phyloP scores from a whole-genome alignment of 129 eudicot genomes.

The Arctium lappa region DNA sequence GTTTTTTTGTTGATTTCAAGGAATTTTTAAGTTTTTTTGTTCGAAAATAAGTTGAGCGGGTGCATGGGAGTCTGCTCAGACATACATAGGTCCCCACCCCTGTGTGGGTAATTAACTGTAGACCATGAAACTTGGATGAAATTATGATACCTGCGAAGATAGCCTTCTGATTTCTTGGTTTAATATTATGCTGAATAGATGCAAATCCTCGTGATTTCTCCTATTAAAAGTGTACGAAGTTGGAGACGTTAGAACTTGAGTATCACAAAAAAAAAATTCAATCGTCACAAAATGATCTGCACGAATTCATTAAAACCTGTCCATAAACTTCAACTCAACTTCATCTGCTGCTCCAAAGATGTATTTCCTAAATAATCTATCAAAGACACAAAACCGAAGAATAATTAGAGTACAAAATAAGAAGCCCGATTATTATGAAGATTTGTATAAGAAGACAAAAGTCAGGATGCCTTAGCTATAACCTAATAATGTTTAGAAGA shows the following conservation, averaged over 20 bases:
- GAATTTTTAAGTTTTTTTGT: no score
- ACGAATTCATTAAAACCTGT: slow-evolving; percentile 51
- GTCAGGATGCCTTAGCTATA: neutral
- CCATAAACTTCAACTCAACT: slow-evolving; percentile 86
- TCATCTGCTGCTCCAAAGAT: slow-evolving; percentile 98
- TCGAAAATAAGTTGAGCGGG: no score
- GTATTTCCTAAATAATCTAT: slow-evolving; percentile 76
- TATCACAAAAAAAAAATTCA: neutral
- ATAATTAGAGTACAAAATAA: neutral
- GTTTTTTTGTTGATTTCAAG: no score
- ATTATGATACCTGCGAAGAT: slow-evolving; percentile 68
- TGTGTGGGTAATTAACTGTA: neutral
- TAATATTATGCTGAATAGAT: slow-evolving; percentile 68
- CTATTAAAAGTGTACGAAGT: slow-evolving; percentile 29
- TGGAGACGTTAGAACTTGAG: neutral
- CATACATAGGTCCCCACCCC: no score
- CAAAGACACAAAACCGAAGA: neutral
- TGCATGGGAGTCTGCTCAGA: no score
- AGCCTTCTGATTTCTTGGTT: slow-evolving; percentile 89
- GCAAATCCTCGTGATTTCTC: slow-evolving; percentile 89
- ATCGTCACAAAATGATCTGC: neutral
- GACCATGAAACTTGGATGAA: neutral
- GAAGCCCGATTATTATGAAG: neutral
- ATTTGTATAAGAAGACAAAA: neutral
- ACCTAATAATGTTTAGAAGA: neutral